Evolutionary conservation across 1,284 basidiomycete genomes (phyloP), one percentile per base, ranked within the genome.

Genomic region (Naganishia liquefaciens): DNA sequence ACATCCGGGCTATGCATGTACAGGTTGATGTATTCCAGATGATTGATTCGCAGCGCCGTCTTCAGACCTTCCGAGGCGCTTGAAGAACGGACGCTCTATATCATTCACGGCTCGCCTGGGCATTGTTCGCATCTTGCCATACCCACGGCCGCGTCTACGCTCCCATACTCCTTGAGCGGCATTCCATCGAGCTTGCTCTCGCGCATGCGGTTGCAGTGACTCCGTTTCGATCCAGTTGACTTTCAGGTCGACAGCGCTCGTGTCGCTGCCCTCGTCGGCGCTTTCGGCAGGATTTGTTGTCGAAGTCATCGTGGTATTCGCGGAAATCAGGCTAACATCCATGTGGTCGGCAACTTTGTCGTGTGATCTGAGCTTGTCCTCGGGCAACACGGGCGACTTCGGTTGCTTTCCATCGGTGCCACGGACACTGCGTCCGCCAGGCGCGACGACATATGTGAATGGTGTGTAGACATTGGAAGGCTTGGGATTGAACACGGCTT

Each of bases 401-500:
- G 40, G 44, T 6, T 21, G 37, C 5, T 39, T 39, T 27, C 25
- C 46, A 30, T 30, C 15, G 25, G 11, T 28, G 15, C 19, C 28
- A 17, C 30, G 11, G 21, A 6, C 51, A 27, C 30, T 61, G 7
- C 13, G 17, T 39, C 33, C 40, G 10, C 72, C 70, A 10, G 54
- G 30, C 21, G 27, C 42, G 21, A 30, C 39, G 5, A 76, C 66
- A 68, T 72, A 78, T 0, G 76, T 76, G 65, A 78, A 76, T 17
- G 76, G 76, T 2, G 71, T 67, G 3, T 70, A 68, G 39, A 73
- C 73, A 11, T 54, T 64, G 0, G 69, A 70, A 0, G 73, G 70
- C 25, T 63, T 63, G 1, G 76, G 76, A 61, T 78, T 77, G 70
- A 77, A 78, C 21, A 77, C 68, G 25, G 69, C 69, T 67, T 78